Conservation (phyloP, 106 monocot species). For the Agapanthus africanus region DNA sequence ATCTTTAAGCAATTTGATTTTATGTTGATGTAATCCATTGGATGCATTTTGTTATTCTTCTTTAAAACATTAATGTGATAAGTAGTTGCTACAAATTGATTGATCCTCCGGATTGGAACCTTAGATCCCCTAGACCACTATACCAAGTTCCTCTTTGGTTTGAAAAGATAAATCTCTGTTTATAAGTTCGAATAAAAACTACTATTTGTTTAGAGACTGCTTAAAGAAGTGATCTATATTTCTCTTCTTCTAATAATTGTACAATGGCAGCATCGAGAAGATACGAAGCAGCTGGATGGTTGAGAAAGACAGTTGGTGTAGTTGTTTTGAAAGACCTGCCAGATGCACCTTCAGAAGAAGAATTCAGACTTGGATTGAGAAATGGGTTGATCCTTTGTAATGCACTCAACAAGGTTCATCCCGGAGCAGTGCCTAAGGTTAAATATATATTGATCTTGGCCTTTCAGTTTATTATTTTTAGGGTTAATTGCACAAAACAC, state of each 20-base stretch:
- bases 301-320: constrained; percentile 64
- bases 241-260: no score
- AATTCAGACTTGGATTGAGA: constrained; percentile 74
- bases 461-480: no score
- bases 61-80: no score
- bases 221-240: background rate
- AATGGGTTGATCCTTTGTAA: constrained; percentile 86
- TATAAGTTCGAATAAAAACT: background rate
- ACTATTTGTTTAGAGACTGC: background rate
- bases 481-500: no score
- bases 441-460: background rate
- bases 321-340: constrained; percentile 69
- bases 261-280: constrained; percentile 78
- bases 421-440: constrained; percentile 90
- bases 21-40: no score
- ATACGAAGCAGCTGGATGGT: constrained; percentile 84
- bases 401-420: constrained; percentile 83
- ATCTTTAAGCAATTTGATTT: no score
- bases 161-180: no score
- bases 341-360: constrained; percentile 85
- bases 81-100: no score
- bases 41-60: no score
- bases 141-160: no score
- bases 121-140: no score
- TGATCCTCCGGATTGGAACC: no score